Evolutionary conservation across 768 basidiomycete genomes (phyloP), one percentile per base, ranked within the genome.

Genomic region (Chalciporus sphaerocephalus): DNA sequence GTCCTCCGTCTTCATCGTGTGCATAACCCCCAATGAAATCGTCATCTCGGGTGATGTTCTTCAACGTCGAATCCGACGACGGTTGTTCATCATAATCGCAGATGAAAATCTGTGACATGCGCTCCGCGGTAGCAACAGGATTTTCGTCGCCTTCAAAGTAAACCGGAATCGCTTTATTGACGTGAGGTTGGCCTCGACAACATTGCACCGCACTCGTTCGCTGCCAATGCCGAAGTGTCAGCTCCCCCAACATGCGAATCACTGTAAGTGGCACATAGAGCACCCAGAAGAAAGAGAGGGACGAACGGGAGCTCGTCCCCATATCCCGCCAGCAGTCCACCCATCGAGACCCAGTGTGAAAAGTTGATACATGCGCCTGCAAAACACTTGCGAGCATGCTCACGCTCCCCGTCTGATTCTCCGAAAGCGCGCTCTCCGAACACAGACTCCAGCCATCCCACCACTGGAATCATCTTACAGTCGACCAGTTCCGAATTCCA

Each of bases 161-260:
- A 2, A 58, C 48, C 1, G 51, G 47, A 10, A 47, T 49, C 6
- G 54, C 35, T 23, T 60, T 46, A 36, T 55, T 43, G 16, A 58
- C 24, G 3, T 9, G 20, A 3, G 38, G 48, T 25, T 51, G 59
- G 16, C 32, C 36, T 15, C 43, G 47, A 25, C 40, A 44, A 21
- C 56, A 53, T 18, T 55, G 59, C 13, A 53, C 38, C 5, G 33
- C 58, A 17, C 50, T 45, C 7, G 59, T 58, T 20, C 50, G 39
- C 17, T 52, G 46, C 44, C 43, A 50, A 33, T 52, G 58, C 0
- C 48, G 49, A 9, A 18, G 36, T 18, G 46, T 46, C 46, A 40
- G 54, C 16, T 47, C 17, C 6, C 28, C 11, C 44, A 52, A 27
- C 35, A 32, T 16, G 5, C 10, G 15, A 28, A 11, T 12, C 5